A percentile compares a stretch with the other conserved stretches of the same genome.
phyloP scores from a whole-genome alignment of 78 protist genomes.

The Tieghemostelium lacteum region DNA sequence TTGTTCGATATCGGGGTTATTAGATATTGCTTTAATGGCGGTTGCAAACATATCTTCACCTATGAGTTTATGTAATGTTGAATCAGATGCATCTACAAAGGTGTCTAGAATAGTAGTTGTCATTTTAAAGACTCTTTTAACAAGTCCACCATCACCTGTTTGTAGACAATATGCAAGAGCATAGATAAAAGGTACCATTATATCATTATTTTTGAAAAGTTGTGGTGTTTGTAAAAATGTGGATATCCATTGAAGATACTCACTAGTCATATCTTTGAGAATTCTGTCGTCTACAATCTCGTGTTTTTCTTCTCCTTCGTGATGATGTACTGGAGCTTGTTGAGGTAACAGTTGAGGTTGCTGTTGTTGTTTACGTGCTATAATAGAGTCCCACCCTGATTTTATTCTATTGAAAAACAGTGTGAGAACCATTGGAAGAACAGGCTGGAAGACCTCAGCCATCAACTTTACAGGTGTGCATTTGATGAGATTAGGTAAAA shows the following conservation, averaged over 20 bases:
- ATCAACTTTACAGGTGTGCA: constrained; percentile 27
- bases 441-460: background rate
- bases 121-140: background rate
- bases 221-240: background rate
- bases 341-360: too few species aligned
- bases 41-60: constrained; percentile 45
- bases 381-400: constrained; percentile 44
- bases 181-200: constrained; percentile 27
- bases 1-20: background rate
- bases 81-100: background rate
- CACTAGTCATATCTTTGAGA: constrained; percentile 39
- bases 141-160: background rate
- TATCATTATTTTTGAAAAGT: constrained; percentile 1
- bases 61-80: constrained; percentile 1
- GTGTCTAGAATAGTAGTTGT: background rate
- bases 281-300: constrained; percentile 66
- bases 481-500: background rate
- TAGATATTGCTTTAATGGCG: background rate
- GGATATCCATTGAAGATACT: background rate
- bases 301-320: constrained; percentile 8
- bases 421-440: constrained; percentile 29
- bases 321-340: too few species aligned
- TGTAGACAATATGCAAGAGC: constrained; percentile 26
- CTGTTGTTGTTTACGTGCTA: constrained; percentile 16
- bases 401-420: constrained; percentile 31